Evolutionary conservation across 768 basidiomycete species (phyloP).

Genomic region (Mycena rebaudengoi): DNA sequence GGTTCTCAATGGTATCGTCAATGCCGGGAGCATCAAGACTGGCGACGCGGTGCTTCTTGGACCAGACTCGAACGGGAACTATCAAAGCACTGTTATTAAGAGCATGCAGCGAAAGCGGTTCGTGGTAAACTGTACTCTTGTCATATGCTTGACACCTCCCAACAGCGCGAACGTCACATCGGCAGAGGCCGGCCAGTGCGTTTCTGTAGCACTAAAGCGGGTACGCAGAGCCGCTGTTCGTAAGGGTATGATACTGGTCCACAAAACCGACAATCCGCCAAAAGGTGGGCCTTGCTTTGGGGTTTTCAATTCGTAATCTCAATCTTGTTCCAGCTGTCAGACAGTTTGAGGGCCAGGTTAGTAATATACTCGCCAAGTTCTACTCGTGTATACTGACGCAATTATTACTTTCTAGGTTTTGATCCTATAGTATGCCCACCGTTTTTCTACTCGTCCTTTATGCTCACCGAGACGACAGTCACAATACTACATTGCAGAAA

Average conservation of each 20-base stretch:
- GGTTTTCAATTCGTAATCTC: constrained; percentile 8
- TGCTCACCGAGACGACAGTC: too few relatives aligned
- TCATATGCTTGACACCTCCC: background rate
- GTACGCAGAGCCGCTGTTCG: constrained; percentile 82
- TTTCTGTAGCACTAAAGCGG: constrained; percentile 91
- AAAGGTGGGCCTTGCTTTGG: constrained; percentile 56
- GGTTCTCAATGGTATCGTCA: constrained; percentile 83
- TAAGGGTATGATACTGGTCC: constrained; percentile 95
- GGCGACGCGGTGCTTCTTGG: constrained; percentile 88
- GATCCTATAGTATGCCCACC: constrained; percentile 77
- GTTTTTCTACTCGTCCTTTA: background rate
- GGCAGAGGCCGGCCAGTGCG: constrained; percentile 96
- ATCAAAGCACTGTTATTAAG: constrained; percentile 80
- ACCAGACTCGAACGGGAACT: constrained; percentile 93
- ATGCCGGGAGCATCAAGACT: constrained; percentile 75
- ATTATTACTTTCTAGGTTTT: too few relatives aligned
- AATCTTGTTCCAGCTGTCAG: constrained; percentile 62
- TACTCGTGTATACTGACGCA: too few relatives aligned
- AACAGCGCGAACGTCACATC: constrained; percentile 77
- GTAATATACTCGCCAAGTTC: too few relatives aligned
- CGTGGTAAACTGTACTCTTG: constrained; percentile 23
- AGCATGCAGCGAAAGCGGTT: constrained; percentile 94
- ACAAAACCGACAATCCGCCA: constrained; percentile 80
- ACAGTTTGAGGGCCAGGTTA: constrained; percentile 92
- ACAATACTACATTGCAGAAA: constrained; percentile 92